Evolutionary conservation across 345 rosid genomes (phyloP).

Genomic region (Alliaria petiolata): DNA sequence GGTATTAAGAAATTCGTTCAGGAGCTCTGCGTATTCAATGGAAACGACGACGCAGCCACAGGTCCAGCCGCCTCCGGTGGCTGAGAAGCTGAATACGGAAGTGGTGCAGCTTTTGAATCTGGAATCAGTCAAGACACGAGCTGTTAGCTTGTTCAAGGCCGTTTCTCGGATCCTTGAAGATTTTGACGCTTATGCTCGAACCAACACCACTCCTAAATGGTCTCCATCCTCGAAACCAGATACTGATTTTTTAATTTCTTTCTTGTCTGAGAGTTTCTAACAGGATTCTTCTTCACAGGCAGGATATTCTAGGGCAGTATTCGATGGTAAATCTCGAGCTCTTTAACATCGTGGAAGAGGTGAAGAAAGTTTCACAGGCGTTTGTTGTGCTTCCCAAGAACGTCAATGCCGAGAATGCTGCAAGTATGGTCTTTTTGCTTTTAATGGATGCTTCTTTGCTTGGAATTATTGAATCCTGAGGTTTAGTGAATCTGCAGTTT

Average conservation of each 20-base stretch:
- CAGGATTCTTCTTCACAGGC: slow-evolving; percentile 52
- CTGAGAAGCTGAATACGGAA: slow-evolving; percentile 67
- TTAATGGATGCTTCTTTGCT: not conserved
- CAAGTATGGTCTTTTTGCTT: slow-evolving; percentile 43
- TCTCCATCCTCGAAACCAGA: not conserved
- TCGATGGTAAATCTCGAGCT: slow-evolving; percentile 96
- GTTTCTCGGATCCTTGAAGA: slow-evolving; percentile 90
- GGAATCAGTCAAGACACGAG: slow-evolving; percentile 78
- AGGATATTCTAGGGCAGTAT: slow-evolving; percentile 83
- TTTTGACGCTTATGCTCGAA: slow-evolving; percentile 63
- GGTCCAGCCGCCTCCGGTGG: slow-evolving; percentile 18
- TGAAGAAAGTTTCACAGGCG: slow-evolving; percentile 75
- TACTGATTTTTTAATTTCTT: not conserved
- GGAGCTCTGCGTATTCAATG: not conserved
- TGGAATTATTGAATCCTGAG: not conserved
- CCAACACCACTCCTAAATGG: slow-evolving; percentile 90
- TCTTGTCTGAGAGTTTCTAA: not conserved
- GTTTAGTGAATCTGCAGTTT: slow-evolving; percentile 48
- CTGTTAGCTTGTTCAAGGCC: slow-evolving; percentile 68
- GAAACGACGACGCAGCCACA: slow-evolving; percentile 19
- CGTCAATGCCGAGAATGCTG: slow-evolving; percentile 80
- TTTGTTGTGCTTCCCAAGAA: slow-evolving; percentile 88
- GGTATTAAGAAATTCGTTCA: not conserved
- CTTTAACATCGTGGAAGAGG: slow-evolving; percentile 82
- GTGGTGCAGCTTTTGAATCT: slow-evolving; percentile 69